phyloP scores from a whole-genome alignment of 306 rosid species.

The Malus orientalis region DNA sequence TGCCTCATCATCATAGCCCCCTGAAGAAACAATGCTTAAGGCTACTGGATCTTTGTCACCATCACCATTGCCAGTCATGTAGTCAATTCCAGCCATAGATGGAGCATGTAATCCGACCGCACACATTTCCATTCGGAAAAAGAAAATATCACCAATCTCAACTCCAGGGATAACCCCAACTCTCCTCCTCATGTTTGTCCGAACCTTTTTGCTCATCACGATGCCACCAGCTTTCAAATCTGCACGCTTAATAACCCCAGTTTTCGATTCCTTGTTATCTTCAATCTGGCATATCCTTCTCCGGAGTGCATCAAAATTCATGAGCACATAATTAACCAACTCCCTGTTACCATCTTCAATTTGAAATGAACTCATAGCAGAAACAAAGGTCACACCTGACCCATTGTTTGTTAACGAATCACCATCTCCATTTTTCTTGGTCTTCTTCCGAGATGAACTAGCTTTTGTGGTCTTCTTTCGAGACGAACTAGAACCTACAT shows the following conservation, averaged over 20 bases:
- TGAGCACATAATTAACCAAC: slow-evolving; percentile 30
- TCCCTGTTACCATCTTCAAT: slow-evolving; percentile 36
- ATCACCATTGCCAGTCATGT: slow-evolving; percentile 26
- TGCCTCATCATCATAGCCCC: slow-evolving; percentile 45
- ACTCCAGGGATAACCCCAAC: slow-evolving; percentile 52
- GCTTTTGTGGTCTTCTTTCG: slow-evolving; percentile 24
- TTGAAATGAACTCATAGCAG: slow-evolving; percentile 11
- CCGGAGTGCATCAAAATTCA: slow-evolving; percentile 43
- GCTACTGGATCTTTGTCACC: slow-evolving; percentile 46
- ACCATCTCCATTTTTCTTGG: slow-evolving; percentile 14
- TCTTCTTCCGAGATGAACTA: slow-evolving; percentile 26
- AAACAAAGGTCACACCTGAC: slow-evolving; percentile 1
- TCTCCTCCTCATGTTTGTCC: slow-evolving; percentile 48
- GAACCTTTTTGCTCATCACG: slow-evolving; percentile 33
- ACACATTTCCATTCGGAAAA: slow-evolving; percentile 48
- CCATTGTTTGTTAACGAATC: not conserved
- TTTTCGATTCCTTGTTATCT: slow-evolving; percentile 31
- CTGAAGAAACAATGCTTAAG: slow-evolving; percentile 57
- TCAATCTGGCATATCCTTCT: slow-evolving; percentile 58
- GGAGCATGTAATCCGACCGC: slow-evolving; percentile 59
- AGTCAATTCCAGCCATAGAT: slow-evolving; percentile 69
- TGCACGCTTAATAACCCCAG: slow-evolving; percentile 25
- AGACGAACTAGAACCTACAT: slow-evolving; percentile 14
- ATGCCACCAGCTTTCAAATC: slow-evolving; percentile 50
- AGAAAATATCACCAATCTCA: slow-evolving; percentile 63